A percentile compares a stretch with the other conserved stretches of the same genome.
Conservation (phyloP, 2,329 filamentous ascomycete species). For the Dothistroma septosporum region DNA sequence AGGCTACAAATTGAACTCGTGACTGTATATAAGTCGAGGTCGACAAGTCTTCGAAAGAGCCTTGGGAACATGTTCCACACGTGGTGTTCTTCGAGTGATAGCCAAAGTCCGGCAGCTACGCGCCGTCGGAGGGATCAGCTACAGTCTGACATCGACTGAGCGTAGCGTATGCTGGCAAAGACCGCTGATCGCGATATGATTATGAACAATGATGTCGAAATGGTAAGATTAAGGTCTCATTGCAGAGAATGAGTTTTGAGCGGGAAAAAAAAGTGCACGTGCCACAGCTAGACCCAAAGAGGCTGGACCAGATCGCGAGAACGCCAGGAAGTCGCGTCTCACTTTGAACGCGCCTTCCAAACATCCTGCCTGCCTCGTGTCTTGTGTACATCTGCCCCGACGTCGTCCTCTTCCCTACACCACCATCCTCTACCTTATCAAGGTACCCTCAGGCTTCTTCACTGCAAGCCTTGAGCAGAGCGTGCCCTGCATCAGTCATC, state of each 20-base stretch:
- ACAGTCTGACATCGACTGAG: background rate
- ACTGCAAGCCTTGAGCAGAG: conserved; percentile 17
- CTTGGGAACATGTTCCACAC: conserved; percentile 31
- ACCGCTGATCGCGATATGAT: background rate
- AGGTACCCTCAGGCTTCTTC: conserved; percentile 14
- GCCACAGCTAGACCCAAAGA: background rate
- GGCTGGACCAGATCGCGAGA: background rate
- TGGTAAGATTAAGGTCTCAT: background rate
- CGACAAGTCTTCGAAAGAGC: conserved; percentile 93
- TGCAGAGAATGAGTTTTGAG: background rate
- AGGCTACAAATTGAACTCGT: conserved; percentile 85
- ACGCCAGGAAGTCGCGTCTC: conserved; percentile 1
- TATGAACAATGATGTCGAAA: background rate
- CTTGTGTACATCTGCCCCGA: conserved; percentile 14
- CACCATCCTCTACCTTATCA: conserved; percentile 12
- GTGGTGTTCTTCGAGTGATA: background rate
- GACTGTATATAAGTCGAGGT: conserved; percentile 62
- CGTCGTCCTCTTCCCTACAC: conserved; percentile 10
- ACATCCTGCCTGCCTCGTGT: conserved; percentile 4
- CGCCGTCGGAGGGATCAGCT: background rate
- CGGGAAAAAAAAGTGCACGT: background rate
- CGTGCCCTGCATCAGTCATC: conserved; percentile 7
- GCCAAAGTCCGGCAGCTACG: background rate
- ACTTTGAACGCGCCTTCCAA: conserved; percentile 6
- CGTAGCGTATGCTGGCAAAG: background rate